Conservation (phyloP, 306 rosid species). For the Morella rubra region DNA sequence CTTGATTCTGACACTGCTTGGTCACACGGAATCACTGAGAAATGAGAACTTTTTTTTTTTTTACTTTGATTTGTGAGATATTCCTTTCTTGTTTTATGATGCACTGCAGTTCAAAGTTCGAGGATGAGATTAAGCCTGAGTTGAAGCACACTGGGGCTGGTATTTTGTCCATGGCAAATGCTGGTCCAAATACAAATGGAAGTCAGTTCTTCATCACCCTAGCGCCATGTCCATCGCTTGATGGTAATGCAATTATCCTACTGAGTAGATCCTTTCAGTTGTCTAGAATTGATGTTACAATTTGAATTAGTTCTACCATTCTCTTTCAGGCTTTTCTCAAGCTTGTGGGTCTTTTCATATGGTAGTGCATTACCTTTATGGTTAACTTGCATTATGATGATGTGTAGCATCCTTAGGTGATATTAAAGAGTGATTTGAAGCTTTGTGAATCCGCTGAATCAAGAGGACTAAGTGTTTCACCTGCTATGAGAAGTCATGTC, state of each 20-base stretch:
- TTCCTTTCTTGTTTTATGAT: slow-evolving; percentile 9
- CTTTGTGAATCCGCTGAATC: background rate
- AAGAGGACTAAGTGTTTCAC: background rate
- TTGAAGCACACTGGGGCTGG: slow-evolving; percentile 99
- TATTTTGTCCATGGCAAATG: slow-evolving; percentile 96
- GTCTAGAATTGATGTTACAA: background rate
- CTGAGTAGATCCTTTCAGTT: background rate
- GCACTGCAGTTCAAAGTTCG: slow-evolving; percentile 66
- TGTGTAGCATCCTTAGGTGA: background rate
- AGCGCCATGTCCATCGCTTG: slow-evolving; percentile 93
- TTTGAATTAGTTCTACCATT: too few relatives aligned
- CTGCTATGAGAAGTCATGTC: background rate
- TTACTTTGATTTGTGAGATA: background rate
- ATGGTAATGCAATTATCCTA: slow-evolving; percentile 53
- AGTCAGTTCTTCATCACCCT: slow-evolving; percentile 95
- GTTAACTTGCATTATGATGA: background rate
- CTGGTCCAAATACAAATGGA: slow-evolving; percentile 92
- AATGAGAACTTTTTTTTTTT: background rate
- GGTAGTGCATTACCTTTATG: background rate
- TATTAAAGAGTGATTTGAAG: background rate
- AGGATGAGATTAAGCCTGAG: slow-evolving; percentile 86
- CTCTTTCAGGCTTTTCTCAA: too few relatives aligned
- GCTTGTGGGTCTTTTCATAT: background rate
- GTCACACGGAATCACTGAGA: background rate
- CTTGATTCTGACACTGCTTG: slow-evolving; percentile 9